Conservation (phyloP, 2,329 filamentous ascomycete genomes). For the Bipolaris zeicola region DNA sequence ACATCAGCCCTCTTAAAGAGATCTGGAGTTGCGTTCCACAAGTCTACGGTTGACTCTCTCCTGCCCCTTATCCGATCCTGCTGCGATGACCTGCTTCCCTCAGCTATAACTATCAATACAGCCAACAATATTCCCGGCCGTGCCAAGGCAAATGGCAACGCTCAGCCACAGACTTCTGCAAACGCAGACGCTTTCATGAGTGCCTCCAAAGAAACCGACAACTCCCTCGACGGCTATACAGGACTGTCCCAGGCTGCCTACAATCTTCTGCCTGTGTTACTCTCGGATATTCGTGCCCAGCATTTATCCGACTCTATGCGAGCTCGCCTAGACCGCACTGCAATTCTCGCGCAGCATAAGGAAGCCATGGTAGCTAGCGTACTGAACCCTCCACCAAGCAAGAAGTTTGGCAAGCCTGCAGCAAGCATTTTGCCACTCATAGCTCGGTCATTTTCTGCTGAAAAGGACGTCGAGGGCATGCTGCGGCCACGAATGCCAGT, state of each 20-base stretch:
- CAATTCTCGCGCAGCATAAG: slow-evolving; percentile 71
- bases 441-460: slow-evolving; percentile 66
- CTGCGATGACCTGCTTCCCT: slow-evolving; percentile 73
- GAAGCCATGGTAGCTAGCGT: slow-evolving; percentile 81
- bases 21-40: slow-evolving; percentile 70
- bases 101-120: slow-evolving; percentile 42
- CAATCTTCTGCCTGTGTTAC: slow-evolving; percentile 65
- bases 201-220: slow-evolving; percentile 40
- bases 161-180: slow-evolving; percentile 47
- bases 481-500: slow-evolving; percentile 59
- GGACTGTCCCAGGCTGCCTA: slow-evolving; percentile 63
- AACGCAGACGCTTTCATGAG: slow-evolving; percentile 77
- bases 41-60: slow-evolving; percentile 68
- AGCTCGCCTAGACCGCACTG: slow-evolving; percentile 78
- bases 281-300: slow-evolving; percentile 68
- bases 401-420: slow-evolving; percentile 64
- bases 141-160: slow-evolving; percentile 50
- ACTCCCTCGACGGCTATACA: slow-evolving; percentile 44
- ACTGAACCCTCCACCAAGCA: slow-evolving; percentile 73
- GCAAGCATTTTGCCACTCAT: slow-evolving; percentile 83
- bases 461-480: slow-evolving; percentile 73
- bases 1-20: slow-evolving; percentile 63
- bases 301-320: slow-evolving; percentile 73
- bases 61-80: slow-evolving; percentile 67
- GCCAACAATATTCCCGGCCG: slow-evolving; percentile 48